Evolutionary conservation across 2,329 filamentous ascomycete species (phyloP).

Genomic region (Sclerotinia borealis): DNA sequence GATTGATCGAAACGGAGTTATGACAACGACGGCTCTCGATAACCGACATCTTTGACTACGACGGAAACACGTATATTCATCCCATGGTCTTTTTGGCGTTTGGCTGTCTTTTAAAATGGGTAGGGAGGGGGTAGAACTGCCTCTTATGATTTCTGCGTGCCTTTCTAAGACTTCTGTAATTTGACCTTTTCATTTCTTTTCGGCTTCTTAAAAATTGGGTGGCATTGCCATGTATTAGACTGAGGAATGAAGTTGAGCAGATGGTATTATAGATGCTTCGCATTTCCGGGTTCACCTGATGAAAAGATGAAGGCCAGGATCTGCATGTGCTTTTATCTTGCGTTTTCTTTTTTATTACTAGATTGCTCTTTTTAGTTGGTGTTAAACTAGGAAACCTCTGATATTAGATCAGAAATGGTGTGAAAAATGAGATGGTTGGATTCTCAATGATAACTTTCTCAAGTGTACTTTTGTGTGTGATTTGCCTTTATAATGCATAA

Average conservation of each 20-base stretch:
- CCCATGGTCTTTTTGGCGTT: slow-evolving; percentile 32
- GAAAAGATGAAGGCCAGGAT: slow-evolving; percentile 2
- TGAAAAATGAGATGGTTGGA: slow-evolving; percentile 5
- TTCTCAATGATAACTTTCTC: too few relatives aligned
- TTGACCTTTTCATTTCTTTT: slow-evolving; percentile 13
- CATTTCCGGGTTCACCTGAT: not conserved
- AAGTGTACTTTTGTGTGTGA: too few relatives aligned
- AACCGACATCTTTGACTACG: slow-evolving; percentile 10
- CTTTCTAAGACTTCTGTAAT: slow-evolving; percentile 23
- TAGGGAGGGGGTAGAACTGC: slow-evolving; percentile 24
- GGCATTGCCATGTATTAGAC: slow-evolving; percentile 11
- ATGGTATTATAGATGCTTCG: slow-evolving; percentile 14
- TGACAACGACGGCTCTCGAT: slow-evolving; percentile 12
- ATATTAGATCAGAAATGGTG: slow-evolving; percentile 1
- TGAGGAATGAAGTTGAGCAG: not conserved
- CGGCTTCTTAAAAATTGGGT: slow-evolving; percentile 21
- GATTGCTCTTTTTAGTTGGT: slow-evolving; percentile 5
- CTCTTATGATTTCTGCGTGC: slow-evolving; percentile 20
- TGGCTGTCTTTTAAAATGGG: slow-evolving; percentile 20
- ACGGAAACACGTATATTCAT: slow-evolving; percentile 22
- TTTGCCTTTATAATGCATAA: too few relatives aligned
- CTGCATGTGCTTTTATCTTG: slow-evolving; percentile 8
- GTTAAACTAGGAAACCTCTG: slow-evolving; percentile 3
- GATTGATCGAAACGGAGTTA: slow-evolving; percentile 12
- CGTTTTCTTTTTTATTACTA: not conserved